Conservation (phyloP, 305 asterid species). For the Fraxinus sp. region DNA sequence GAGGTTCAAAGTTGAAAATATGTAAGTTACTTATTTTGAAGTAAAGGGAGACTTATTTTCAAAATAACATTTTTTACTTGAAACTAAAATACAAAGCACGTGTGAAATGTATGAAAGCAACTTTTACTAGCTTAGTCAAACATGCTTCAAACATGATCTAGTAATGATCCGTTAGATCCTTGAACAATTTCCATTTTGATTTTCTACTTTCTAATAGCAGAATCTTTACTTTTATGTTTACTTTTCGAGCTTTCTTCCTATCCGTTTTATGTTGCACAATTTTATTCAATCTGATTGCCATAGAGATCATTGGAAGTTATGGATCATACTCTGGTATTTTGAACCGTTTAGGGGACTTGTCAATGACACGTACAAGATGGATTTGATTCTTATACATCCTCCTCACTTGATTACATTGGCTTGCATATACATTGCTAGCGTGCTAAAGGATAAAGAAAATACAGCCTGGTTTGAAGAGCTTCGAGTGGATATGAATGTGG, state of each 20-base stretch:
- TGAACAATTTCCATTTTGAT: background rate
- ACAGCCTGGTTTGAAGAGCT: constrained; percentile 99
- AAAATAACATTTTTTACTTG: background rate
- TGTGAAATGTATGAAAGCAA: background rate
- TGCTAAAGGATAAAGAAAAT: constrained; percentile 79
- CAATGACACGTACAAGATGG: constrained; percentile 95
- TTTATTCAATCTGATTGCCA: background rate
- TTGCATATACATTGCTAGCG: constrained; percentile 84
- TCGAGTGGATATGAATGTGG: constrained; percentile 91
- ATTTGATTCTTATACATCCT: constrained; percentile 81
- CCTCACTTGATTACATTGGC: constrained; percentile 91
- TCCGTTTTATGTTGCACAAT: background rate
- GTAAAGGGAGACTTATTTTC: background rate
- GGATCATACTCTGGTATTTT: constrained; percentile 1
- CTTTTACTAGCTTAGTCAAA: background rate
- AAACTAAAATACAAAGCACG: background rate
- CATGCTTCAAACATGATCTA: background rate
- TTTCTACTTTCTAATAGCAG: background rate
- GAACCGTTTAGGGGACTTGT: constrained; percentile 69
- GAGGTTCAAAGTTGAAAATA: background rate
- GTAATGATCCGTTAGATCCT: background rate
- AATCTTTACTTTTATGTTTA: background rate
- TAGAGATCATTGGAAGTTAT: constrained; percentile 2
- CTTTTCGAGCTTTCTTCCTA: background rate
- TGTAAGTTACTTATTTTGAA: background rate